Percentiles rank a stretch among this genome's conserved stretches.
Conservation (phyloP, 192 early-diverging fungal species). For the Entophlyctis luteolus region DNA sequence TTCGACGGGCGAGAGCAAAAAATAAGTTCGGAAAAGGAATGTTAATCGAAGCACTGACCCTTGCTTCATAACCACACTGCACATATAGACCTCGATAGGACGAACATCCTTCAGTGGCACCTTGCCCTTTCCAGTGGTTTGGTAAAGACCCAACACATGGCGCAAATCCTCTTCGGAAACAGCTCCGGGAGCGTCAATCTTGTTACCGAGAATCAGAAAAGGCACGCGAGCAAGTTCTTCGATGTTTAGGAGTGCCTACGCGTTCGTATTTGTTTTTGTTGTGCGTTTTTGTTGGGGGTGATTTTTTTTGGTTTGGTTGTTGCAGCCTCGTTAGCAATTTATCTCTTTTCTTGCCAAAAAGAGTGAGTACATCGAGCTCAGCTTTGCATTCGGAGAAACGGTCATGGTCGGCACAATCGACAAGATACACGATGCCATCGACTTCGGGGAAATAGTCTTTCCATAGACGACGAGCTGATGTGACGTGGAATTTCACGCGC, state of each 20-base stretch:
- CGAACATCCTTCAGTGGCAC: conserved; percentile 87
- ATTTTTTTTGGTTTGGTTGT: neutral
- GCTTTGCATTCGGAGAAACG: conserved; percentile 87
- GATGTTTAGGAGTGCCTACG: conserved; percentile 81
- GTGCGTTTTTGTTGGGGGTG: neutral
- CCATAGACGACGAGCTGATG: conserved; percentile 90
- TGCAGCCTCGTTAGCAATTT: neutral
- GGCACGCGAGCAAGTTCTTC: conserved; percentile 89
- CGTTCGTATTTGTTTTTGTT: conserved; percentile 5
- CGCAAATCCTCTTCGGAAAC: conserved; percentile 91
- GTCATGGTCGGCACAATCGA: conserved; percentile 82
- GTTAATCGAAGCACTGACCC: no score
- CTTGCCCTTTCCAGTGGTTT: conserved; percentile 99
- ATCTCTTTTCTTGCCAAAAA: neutral
- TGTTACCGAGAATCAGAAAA: conserved; percentile 97
- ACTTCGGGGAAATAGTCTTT: conserved; percentile 99
- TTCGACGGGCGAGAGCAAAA: no score
- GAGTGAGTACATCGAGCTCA: conserved; percentile 82
- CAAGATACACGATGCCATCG: conserved; percentile 95
- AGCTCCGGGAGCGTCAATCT: conserved; percentile 92
- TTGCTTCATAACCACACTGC: conserved; percentile 95
- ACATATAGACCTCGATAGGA: conserved; percentile 99
- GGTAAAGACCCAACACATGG: conserved; percentile 82
- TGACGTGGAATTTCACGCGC: neutral
- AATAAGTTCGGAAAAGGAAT: no score